phyloP scores from a whole-genome alignment of 139 green algal genomes.

The Closterium sp. region DNA sequence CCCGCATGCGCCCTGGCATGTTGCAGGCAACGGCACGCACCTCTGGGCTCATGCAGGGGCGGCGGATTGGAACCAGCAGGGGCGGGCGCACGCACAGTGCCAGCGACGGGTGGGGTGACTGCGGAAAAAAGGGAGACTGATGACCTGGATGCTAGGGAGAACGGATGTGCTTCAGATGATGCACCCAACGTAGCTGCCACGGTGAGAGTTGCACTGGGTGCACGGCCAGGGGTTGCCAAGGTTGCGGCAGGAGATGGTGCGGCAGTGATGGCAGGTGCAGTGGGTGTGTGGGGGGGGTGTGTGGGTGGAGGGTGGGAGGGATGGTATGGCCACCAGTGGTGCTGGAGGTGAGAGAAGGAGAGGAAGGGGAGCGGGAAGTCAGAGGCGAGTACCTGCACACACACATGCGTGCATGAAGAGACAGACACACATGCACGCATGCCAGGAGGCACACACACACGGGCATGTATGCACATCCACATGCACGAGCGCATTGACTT shows the following conservation, averaged over 20 bases:
- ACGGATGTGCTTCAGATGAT: background rate
- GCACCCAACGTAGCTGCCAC: background rate
- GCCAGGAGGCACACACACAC: background rate
- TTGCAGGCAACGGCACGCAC: background rate
- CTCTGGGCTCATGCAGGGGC: background rate
- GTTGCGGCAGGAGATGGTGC: background rate
- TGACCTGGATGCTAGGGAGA: background rate
- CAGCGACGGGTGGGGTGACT: background rate
- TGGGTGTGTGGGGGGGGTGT: background rate
- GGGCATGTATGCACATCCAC: background rate
- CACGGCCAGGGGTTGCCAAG: too few species aligned
- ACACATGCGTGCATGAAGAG: background rate
- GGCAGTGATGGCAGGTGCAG: too few species aligned
- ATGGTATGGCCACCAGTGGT: background rate
- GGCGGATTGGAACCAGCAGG: background rate
- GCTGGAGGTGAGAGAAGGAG: background rate
- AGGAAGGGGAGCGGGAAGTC: background rate
- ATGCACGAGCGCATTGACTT: background rate
- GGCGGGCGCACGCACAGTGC: background rate
- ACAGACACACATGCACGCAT: background rate
- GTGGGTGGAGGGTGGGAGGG: background rate
- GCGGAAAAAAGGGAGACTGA: background rate
- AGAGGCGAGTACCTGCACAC: constrained; percentile 18
- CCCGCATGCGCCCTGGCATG: background rate
- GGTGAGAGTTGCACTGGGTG: background rate